phyloP scores from a whole-genome alignment of 1,284 basidiomycete genomes.

The Boletus semigastroideus region DNA sequence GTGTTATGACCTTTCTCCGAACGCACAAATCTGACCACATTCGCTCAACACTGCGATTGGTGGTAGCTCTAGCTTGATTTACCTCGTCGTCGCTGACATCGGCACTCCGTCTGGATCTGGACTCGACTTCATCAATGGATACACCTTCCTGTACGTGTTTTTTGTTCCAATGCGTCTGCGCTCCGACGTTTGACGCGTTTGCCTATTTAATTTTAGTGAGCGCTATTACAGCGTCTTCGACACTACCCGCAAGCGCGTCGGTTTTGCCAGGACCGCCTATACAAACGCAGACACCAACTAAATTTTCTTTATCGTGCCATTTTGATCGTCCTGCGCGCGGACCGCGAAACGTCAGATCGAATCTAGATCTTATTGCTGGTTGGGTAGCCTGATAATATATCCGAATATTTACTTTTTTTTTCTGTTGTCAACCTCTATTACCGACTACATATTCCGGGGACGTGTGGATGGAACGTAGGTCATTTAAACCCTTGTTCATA shows the following conservation, averaged over 20 bases:
- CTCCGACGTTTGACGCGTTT: background rate
- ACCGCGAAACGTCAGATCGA: too few relatives aligned
- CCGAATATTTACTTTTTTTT: too few relatives aligned
- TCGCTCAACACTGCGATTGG: constrained; percentile 43
- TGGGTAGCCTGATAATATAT: too few relatives aligned
- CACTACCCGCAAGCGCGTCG: constrained; percentile 42
- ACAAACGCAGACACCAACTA: background rate
- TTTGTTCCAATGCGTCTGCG: background rate
- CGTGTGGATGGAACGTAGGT: too few relatives aligned
- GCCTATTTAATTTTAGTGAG: constrained; percentile 29
- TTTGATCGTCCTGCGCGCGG: too few relatives aligned
- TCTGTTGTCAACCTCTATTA: too few relatives aligned
- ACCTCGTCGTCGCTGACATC: constrained; percentile 30
- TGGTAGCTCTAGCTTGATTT: constrained; percentile 39
- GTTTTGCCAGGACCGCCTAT: constrained; percentile 39
- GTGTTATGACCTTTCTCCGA: constrained; percentile 38
- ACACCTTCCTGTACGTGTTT: constrained; percentile 17
- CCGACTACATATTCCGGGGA: too few relatives aligned
- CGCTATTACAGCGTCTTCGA: constrained; percentile 53
- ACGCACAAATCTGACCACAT: constrained; percentile 56
- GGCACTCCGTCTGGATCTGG: fast-evolving
- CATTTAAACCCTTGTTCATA: too few relatives aligned
- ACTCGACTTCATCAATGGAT: background rate
- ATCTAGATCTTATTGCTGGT: too few relatives aligned
- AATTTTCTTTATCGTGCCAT: too few relatives aligned